phyloP scores from a whole-genome alignment of 176 grass and related monocot species.

The Zoysia pacifica region DNA sequence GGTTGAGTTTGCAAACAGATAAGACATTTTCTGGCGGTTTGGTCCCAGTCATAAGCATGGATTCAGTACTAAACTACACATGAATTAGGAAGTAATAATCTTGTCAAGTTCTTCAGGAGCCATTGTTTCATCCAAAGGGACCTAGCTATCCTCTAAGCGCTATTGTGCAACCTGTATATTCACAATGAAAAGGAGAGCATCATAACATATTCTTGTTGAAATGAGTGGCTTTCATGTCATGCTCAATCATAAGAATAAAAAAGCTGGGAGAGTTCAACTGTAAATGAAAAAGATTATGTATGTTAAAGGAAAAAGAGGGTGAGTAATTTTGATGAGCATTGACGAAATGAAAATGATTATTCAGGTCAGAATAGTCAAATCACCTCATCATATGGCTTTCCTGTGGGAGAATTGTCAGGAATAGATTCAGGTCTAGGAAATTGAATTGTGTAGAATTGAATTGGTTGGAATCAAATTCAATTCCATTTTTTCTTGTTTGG shows the following conservation, averaged over 20 bases:
- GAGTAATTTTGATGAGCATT: not conserved
- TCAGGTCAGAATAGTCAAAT: not conserved
- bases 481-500: too few relatives aligned
- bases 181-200: not conserved
- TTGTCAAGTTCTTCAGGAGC: conserved; percentile 69
- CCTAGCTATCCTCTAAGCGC: conserved; percentile 82
- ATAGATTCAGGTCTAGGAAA: conserved; percentile 49
- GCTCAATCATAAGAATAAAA: not conserved
- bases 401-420: conserved; percentile 81
- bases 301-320: not conserved
- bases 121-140: conserved; percentile 70
- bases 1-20: conserved; percentile 94
- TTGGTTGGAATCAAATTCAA: too few relatives aligned
- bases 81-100: conserved; percentile 43
- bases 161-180: conserved; percentile 72
- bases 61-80: too few relatives aligned
- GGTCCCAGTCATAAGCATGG: conserved; percentile 46
- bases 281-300: conserved; percentile 6
- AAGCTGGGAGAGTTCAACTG: not conserved
- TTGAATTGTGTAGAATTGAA: too few relatives aligned
- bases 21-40: conserved; percentile 89
- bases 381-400: conserved; percentile 86
- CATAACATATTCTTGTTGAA: not conserved
- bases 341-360: not conserved
- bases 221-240: not conserved